Evolutionary conservation across 1,139 yeast species (phyloP).

Genomic region (Lodderomyces oxycetoniae): DNA sequence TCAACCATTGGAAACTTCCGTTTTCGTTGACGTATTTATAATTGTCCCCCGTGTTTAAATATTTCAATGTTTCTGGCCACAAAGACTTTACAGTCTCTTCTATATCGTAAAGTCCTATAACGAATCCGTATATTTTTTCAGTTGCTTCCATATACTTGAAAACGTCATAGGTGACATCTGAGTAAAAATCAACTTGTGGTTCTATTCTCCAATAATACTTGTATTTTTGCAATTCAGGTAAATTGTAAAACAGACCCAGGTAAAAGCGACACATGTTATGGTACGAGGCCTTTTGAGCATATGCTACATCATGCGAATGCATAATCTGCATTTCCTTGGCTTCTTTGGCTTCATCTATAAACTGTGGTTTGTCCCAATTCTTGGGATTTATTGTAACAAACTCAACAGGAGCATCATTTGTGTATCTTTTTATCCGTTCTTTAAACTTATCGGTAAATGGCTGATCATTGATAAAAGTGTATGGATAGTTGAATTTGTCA

Average conservation of each 20-base stretch:
- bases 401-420: slow-evolving; percentile 46
- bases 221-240: slow-evolving; percentile 50
- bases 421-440: slow-evolving; percentile 30
- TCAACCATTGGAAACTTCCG: slow-evolving; percentile 69
- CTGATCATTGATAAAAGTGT: slow-evolving; percentile 71
- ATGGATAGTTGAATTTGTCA: slow-evolving; percentile 67
- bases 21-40: slow-evolving; percentile 52
- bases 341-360: slow-evolving; percentile 46
- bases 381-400: slow-evolving; percentile 55
- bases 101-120: slow-evolving; percentile 62
- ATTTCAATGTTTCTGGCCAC: slow-evolving; percentile 67
- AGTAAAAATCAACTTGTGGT: slow-evolving; percentile 65
- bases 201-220: slow-evolving; percentile 77
- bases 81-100: slow-evolving; percentile 57
- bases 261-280: slow-evolving; percentile 69
- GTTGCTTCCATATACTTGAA: slow-evolving; percentile 69
- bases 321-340: slow-evolving; percentile 35
- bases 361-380: slow-evolving; percentile 62
- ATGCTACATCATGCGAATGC: slow-evolving; percentile 49
- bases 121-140: slow-evolving; percentile 64
- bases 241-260: slow-evolving; percentile 57
- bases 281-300: slow-evolving; percentile 59
- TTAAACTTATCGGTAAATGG: slow-evolving; percentile 60
- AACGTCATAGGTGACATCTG: slow-evolving; percentile 69
- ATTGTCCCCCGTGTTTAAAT: slow-evolving; percentile 51